phyloP scores from a whole-genome alignment of 2,329 filamentous ascomycete species.

The Graphilbum fragrans region DNA sequence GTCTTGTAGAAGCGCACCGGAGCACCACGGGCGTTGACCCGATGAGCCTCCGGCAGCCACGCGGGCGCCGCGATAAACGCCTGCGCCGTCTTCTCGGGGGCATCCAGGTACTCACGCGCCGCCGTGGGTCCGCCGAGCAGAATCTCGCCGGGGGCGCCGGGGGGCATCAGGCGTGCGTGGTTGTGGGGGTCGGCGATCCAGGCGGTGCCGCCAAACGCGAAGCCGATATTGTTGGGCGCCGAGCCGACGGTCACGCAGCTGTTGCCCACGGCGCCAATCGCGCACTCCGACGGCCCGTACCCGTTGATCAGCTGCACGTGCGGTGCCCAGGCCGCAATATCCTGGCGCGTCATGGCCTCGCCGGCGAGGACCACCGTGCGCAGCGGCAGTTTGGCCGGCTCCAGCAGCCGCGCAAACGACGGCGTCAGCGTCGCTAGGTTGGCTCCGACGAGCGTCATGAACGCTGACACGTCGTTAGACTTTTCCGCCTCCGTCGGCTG shows the following conservation, averaged over 20 bases:
- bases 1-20: slow-evolving; percentile 16
- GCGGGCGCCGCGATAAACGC: not conserved
- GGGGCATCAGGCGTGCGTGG: slow-evolving; percentile 34
- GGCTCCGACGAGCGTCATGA: slow-evolving; percentile 36
- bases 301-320: slow-evolving; percentile 33
- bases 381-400: slow-evolving; percentile 24
- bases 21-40: not conserved
- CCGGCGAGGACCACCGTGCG: slow-evolving; percentile 17
- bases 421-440: slow-evolving; percentile 46
- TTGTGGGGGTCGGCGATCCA: slow-evolving; percentile 40
- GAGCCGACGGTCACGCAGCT: slow-evolving; percentile 30
- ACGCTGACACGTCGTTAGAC: slow-evolving; percentile 35
- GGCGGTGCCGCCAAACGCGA: slow-evolving; percentile 35
- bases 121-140: slow-evolving; percentile 45
- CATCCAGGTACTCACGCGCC: slow-evolving; percentile 24
- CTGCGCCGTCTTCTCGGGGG: slow-evolving; percentile 12
- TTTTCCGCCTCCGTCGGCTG: slow-evolving; percentile 39
- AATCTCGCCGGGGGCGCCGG: slow-evolving; percentile 45
- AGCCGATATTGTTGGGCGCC: slow-evolving; percentile 28
- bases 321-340: slow-evolving; percentile 33
- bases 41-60: no score
- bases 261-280: slow-evolving; percentile 37
- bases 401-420: slow-evolving; percentile 37
- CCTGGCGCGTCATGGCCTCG: slow-evolving; percentile 31
- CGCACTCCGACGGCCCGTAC: slow-evolving; percentile 34